phyloP scores from a whole-genome alignment of 2,329 filamentous ascomycete species.

The Phoma sp. region DNA sequence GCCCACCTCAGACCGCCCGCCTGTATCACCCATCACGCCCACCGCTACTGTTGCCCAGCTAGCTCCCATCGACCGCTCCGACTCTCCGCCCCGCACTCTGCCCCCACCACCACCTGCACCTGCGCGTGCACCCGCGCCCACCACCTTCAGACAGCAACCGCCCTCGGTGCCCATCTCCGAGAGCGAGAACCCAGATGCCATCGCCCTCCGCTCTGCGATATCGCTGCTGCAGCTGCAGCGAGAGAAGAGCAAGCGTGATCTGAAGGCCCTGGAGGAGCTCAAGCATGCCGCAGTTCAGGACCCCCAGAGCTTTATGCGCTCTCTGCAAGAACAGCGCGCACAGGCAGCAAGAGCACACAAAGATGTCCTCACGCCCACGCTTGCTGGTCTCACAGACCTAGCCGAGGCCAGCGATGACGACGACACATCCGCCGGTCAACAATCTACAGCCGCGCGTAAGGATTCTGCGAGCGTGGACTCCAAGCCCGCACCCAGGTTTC shows the following conservation, averaged over 20 bases:
- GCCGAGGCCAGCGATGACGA: constrained; percentile 33
- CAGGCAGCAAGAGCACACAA: constrained; percentile 39
- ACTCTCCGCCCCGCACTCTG: constrained; percentile 34
- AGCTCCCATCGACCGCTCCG: constrained; percentile 37
- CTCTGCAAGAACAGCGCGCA: constrained; percentile 68
- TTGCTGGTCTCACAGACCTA: constrained; percentile 46
- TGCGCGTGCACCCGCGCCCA: constrained; percentile 7
- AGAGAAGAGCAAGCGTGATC: constrained; percentile 77
- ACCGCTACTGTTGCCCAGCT: constrained; percentile 45
- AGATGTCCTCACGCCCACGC: constrained; percentile 49
- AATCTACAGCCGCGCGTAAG: constrained; percentile 33
- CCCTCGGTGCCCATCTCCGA: constrained; percentile 56
- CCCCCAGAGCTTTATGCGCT: constrained; percentile 74
- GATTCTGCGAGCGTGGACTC: constrained; percentile 35
- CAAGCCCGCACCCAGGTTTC: constrained; percentile 56
- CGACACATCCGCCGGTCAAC: constrained; percentile 20
- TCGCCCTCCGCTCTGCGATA: constrained; percentile 85
- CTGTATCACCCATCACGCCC: constrained; percentile 52
- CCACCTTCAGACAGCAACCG: constrained; percentile 53
- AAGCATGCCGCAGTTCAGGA: constrained; percentile 75
- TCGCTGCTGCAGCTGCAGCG: constrained; percentile 87
- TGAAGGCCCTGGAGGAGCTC: constrained; percentile 71
- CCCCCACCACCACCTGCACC: constrained; percentile 33
- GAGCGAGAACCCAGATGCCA: constrained; percentile 78
- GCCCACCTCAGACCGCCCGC: constrained; percentile 46